phyloP scores from a whole-genome alignment of 2,329 filamentous ascomycete genomes.

The Neoarthrinium moseri region DNA sequence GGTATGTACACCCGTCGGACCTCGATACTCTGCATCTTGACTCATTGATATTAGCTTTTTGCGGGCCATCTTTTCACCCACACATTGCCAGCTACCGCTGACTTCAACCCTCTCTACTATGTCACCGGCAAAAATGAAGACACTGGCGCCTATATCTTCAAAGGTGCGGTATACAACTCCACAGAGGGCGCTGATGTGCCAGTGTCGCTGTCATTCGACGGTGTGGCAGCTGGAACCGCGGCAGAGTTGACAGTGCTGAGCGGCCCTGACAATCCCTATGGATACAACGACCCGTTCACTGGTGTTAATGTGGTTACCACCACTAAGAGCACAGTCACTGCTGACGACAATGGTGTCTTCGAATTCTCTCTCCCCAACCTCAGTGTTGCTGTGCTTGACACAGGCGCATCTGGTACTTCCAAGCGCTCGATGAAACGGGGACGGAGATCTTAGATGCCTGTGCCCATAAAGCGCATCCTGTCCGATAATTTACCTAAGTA shows the following conservation, averaged over 20 bases:
- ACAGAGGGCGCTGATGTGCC: slow-evolving; percentile 42
- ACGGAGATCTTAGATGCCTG: no score
- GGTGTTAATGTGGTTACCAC: slow-evolving; percentile 47
- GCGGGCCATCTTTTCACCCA: slow-evolving; percentile 43
- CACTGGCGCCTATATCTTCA: slow-evolving; percentile 43
- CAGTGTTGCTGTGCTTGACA: slow-evolving; percentile 53
- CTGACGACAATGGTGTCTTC: slow-evolving; percentile 43
- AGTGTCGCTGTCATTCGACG: slow-evolving; percentile 44
- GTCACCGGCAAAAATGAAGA: slow-evolving; percentile 45
- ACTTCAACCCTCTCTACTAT: slow-evolving; percentile 47
- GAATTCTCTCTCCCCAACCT: slow-evolving; percentile 49
- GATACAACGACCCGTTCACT: slow-evolving; percentile 39
- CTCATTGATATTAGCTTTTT: slow-evolving; percentile 34
- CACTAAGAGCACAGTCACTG: slow-evolving; percentile 34
- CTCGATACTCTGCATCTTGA: background rate
- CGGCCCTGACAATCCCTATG: slow-evolving; percentile 39
- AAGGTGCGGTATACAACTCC: slow-evolving; percentile 52
- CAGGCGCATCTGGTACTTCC: no score
- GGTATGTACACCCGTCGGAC: slow-evolving; percentile 17
- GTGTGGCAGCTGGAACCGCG: slow-evolving; percentile 22
- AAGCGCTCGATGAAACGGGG: no score
- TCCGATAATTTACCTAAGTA: no score
- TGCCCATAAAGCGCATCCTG: no score
- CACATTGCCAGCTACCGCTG: slow-evolving; percentile 41
- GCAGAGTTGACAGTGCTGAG: slow-evolving; percentile 35